Evolutionary conservation across 1,284 basidiomycete species (phyloP), one percentile per base, ranked within the genome.

Genomic region (Marasmius fiardii): DNA sequence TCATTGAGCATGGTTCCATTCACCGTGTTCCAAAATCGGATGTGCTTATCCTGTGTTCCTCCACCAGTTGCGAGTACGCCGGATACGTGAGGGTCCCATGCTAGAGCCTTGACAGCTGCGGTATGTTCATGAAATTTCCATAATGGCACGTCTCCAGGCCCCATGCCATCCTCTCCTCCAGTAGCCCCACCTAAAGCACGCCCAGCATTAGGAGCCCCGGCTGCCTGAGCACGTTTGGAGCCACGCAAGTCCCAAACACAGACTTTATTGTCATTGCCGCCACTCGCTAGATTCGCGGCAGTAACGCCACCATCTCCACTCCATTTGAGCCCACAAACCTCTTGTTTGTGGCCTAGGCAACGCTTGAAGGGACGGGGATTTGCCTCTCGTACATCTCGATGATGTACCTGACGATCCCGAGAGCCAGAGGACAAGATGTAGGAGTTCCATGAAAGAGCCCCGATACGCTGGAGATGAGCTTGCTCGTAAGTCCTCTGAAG

Each of bases 201-300:
- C 11, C 58, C 62, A 54, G 63, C 58, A 57, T 65, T 58, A 39
- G 63, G 57, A 34, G 48, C 58, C 41, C 52, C 64, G 58, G 34
- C 64, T 62, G 54, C 65, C 55, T 49, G 47, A 4, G 74, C 71
- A 39, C 88, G 69, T 63, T 76, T 76, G 2, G 82, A 81, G 2
- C 86, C 86, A 23, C 88, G 74, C 56, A 90, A 65, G 64, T 97
- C 94, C 94, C 96, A 99, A 54, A 99, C 93, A 64, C 93, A 94
- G 8, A 99, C 89, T 74, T 97, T 96, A 74, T 99, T 99, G 74
- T 99, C 97, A 71, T 99, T 99, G 0, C 96, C 96, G 1, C 97
- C 96, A 60, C 91, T 94, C 3, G 96, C 96, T 1, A 99, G 81
- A 61, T 86, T 87, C 52, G 89, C 88, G 5, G 79, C 77, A 52